phyloP scores from a whole-genome alignment of 2,329 filamentous ascomycete genomes.

The Trichoderma koningii region DNA sequence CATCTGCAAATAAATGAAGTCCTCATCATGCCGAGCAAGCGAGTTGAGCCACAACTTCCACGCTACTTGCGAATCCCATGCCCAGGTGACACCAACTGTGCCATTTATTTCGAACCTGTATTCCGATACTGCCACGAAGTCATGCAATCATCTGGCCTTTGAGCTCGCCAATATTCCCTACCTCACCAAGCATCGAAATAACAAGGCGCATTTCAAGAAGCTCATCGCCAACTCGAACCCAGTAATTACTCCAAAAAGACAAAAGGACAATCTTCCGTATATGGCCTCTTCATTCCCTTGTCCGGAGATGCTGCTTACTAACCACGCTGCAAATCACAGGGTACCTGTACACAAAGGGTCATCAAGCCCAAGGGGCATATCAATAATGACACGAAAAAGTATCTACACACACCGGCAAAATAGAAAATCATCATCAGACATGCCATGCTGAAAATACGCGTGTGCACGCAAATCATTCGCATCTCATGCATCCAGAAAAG shows the following conservation, averaged over 20 bases:
- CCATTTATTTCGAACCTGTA: not conserved
- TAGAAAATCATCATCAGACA: not conserved
- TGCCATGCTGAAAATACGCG: constrained; percentile 9
- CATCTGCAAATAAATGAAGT: not conserved
- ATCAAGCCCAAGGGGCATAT: not conserved
- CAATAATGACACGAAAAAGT: not conserved
- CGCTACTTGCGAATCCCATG: not conserved
- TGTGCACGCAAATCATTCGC: not conserved
- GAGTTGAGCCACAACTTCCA: not conserved
- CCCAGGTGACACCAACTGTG: constrained; percentile 1
- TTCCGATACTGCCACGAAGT: too few relatives aligned
- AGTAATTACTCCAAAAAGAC: not conserved
- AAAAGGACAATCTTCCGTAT: not conserved
- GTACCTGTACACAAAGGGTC: too few relatives aligned
- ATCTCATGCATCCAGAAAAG: constrained; percentile 9
- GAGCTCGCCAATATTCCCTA: too few relatives aligned
- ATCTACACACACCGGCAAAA: too few relatives aligned
- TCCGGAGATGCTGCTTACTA: not conserved
- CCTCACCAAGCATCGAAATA: too few relatives aligned
- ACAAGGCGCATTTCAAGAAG: too few relatives aligned
- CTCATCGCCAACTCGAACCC: too few relatives aligned
- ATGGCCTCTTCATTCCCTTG: not conserved
- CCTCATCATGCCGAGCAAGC: not conserved
- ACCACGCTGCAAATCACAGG: not conserved
- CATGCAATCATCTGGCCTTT: too few relatives aligned